phyloP scores from a whole-genome alignment of 176 grass and related monocot genomes.

The Raddia guianensis region DNA sequence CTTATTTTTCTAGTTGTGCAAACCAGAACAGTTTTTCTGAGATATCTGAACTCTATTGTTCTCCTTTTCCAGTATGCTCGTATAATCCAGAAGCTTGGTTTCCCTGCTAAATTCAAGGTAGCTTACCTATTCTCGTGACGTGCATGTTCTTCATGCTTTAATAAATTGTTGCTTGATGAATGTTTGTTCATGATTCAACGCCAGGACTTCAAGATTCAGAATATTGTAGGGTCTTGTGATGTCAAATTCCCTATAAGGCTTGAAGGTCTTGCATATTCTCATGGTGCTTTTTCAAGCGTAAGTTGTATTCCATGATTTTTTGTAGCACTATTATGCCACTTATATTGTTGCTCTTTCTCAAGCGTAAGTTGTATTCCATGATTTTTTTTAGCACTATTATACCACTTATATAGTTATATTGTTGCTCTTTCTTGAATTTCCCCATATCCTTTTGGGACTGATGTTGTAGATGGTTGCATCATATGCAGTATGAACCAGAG shows the following conservation, averaged over 20 bases:
- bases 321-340: background rate
- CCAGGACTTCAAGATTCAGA: slow-evolving; percentile 77
- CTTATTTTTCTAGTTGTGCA: background rate
- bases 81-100: slow-evolving; percentile 77
- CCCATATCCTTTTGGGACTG: background rate
- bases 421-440: background rate
- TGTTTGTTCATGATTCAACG: background rate
- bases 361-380: slow-evolving; percentile 53
- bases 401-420: background rate
- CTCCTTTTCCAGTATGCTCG: slow-evolving; percentile 64
- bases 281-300: slow-evolving; percentile 81
- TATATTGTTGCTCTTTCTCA: slow-evolving; percentile 43
- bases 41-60: slow-evolving; percentile 7
- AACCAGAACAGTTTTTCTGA: background rate
- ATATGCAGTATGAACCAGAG: slow-evolving; percentile 64
- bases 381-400: background rate
- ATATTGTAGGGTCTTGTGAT: slow-evolving; percentile 78
- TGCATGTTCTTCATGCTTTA: background rate
- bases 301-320: slow-evolving; percentile 26
- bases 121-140: background rate
- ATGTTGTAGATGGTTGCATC: slow-evolving; percentile 4
- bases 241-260: slow-evolving; percentile 78
- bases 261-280: slow-evolving; percentile 73
- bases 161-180: slow-evolving; percentile 19
- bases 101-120: slow-evolving; percentile 83